A percentile compares a stretch with the other conserved stretches of the same genome.
Evolutionary conservation across 1,284 basidiomycete genomes (phyloP).

Genomic region (Apiotrichum gamsii): DNA sequence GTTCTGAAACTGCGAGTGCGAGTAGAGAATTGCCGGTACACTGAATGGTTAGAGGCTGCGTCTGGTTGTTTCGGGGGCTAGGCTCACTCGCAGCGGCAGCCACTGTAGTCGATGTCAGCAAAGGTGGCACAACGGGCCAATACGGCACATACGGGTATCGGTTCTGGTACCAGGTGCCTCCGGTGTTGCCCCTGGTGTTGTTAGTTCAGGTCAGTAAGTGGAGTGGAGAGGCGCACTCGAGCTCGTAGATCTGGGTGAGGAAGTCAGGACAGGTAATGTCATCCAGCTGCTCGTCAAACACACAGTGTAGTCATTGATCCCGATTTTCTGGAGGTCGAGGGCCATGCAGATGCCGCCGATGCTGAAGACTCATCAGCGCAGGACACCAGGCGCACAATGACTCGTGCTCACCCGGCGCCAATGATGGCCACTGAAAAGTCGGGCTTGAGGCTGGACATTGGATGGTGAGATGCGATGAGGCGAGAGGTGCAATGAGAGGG

Average conservation of each 20-base stretch:
- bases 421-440: conserved; percentile 24
- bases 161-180: conserved; percentile 5
- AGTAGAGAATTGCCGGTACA: conserved; percentile 3
- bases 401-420: conserved; percentile 23
- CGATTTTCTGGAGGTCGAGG: conserved; percentile 18
- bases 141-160: neutral
- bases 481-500: neutral
- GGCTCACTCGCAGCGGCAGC: conserved; percentile 5
- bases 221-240: too few relatives aligned
- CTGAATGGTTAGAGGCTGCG: too few relatives aligned
- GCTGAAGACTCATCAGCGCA: too few relatives aligned
- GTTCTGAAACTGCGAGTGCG: conserved; percentile 5
- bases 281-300: neutral
- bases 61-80: too few relatives aligned
- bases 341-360: conserved; percentile 23
- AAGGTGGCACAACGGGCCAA: neutral
- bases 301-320: conserved; percentile 25
- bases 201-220: too few relatives aligned
- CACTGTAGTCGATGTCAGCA: conserved; percentile 14
- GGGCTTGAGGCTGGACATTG: neutral
- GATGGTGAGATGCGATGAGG: neutral
- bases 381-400: neutral
- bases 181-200: neutral
- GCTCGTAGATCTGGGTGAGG: conserved; percentile 1
- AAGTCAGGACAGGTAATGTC: neutral